Base-by-base conservation (phyloP, 108 stramenopile genomes). In the Stephanodiscus triporus region DNA sequence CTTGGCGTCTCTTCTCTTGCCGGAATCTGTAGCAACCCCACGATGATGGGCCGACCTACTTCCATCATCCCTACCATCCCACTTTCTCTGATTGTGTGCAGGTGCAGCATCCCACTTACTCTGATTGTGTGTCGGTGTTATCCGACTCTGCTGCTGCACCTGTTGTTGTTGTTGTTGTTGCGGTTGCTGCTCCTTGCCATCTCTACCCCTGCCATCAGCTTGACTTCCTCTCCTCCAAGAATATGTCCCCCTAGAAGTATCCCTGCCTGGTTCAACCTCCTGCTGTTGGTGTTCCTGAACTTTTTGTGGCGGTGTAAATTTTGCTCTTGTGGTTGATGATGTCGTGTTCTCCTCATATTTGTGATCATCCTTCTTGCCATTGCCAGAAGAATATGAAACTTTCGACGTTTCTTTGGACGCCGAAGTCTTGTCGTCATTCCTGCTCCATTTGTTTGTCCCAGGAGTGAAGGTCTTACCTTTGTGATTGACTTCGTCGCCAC, bases 251-350 rank as follows among this genome's bases (percentile, higher is more conserved):
- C 16, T 19, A 23, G 62, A 36, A 38, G 13, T 23, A 63, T 37
- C 43, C 6, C 43, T 63, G 29, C 23, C 29, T 13, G 8, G 5
- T 37, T 63, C 43, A 45, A 23, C 29, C 43, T 65, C 10, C 64
- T 65, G 45, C 14, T 47, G 48, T 45, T 65, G 48, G 16, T 65
- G 64, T 11, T 65, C 24, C 30, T 59, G 30, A 32, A 43, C 36
- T 57, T 69, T 69, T 26, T 69, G 68, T 19, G 68, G 68, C 40
- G 68, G 68, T 11, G 68, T 69, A 10, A 69, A 69, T 43, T 69
- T 69, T 6, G 68, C 53, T 42, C 55, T 55, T 19, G 55, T 23
- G 17, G 37, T 22, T 69, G 55, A 23, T 14, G 54, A 40, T 69
- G 50, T 14, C 38, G 37, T 42, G 17, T 34, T 34, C 13, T 59